Conservation (phyloP, 768 basidiomycete species). For the Suillus sp. region DNA sequence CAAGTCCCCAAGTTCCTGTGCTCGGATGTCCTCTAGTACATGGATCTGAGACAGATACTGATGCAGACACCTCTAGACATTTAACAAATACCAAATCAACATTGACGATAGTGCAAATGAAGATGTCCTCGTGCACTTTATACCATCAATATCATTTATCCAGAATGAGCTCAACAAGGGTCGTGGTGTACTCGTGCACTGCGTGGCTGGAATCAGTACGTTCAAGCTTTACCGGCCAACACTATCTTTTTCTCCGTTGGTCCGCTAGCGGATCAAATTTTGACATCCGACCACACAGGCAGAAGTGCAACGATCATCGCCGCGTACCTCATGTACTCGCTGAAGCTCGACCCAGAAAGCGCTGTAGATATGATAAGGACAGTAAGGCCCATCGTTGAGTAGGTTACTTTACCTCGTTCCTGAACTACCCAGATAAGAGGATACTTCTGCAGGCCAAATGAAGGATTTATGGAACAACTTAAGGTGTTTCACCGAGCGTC, state of each 20-base stretch:
- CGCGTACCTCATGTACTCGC: constrained; percentile 85
- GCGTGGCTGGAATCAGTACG: constrained; percentile 87
- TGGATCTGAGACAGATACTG: background rate
- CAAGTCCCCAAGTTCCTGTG: background rate
- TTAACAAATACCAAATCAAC: constrained; percentile 76
- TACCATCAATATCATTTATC: constrained; percentile 83
- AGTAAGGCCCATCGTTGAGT: constrained; percentile 74
- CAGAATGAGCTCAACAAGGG: constrained; percentile 74
- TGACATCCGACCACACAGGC: constrained; percentile 44
- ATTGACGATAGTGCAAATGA: constrained; percentile 76
- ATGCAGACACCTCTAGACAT: constrained; percentile 51
- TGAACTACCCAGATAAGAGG: background rate
- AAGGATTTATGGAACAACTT: constrained; percentile 79
- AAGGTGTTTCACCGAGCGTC: constrained; percentile 75
- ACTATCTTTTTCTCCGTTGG: background rate
- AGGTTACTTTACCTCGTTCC: constrained; percentile 29
- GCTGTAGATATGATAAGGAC: constrained; percentile 72
- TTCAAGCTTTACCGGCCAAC: constrained; percentile 17
- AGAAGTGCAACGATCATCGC: constrained; percentile 85
- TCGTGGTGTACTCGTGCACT: constrained; percentile 84
- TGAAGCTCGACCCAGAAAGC: constrained; percentile 52
- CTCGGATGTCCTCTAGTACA: background rate
- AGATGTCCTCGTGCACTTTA: constrained; percentile 77
- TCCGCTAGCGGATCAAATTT: constrained; percentile 11
- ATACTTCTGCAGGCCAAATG: constrained; percentile 67